Base-by-base conservation (phyloP, 1,284 basidiomycete species). In the Ustanciosporium gigantosporum region DNA sequence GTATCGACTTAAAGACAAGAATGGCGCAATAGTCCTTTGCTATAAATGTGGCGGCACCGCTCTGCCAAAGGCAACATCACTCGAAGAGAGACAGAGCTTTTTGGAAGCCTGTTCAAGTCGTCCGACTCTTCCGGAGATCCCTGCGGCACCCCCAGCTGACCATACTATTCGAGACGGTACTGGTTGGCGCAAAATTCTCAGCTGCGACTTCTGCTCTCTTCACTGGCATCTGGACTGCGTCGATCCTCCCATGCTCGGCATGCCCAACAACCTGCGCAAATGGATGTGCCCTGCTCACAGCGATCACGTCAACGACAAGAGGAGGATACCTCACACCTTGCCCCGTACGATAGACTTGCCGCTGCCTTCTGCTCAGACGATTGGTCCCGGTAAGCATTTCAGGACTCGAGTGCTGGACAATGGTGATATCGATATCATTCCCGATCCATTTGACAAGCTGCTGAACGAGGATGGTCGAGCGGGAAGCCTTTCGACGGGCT, bases 281-380 rank as follows among this genome's bases (percentile, higher is more conserved):
- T 99, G 95, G 94, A 96, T 94, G 90, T 99, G 94, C 79, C 95
- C 95, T 2, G 91, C 92, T 71, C 94, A 98, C 77, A 86, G 87
- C 22, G 90, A 94, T 56, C 86, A 87, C 58, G 83, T 88, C 49
- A 78, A 89, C 57, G 70, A 69, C 23, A 48, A 68, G 46, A 35
- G 48, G n/a, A 43, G 67, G 22, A 42, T 78, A 14, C 64, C 68
- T 31, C 25, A 53, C 6, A 36, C 55, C 40, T 42, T 50, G 3
- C 61, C 61, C 25, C 55, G 57, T 27, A 50, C 46, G 13, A 24
- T 74, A 22, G 58, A 57, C 24, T 41, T 66, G 21, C 65, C 66
- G 4, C 36, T 68, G n/a, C 57, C 66, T 8, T 56, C 47, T 3
- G 36, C 40, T 13, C 36, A 42, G 8, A 68, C 57, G 4, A 62